These are phyloP conservation scores for Tylopilus intermedius DNA, from an alignment of 768 basidiomycete species.

Conservation along the genomic window DNA sequence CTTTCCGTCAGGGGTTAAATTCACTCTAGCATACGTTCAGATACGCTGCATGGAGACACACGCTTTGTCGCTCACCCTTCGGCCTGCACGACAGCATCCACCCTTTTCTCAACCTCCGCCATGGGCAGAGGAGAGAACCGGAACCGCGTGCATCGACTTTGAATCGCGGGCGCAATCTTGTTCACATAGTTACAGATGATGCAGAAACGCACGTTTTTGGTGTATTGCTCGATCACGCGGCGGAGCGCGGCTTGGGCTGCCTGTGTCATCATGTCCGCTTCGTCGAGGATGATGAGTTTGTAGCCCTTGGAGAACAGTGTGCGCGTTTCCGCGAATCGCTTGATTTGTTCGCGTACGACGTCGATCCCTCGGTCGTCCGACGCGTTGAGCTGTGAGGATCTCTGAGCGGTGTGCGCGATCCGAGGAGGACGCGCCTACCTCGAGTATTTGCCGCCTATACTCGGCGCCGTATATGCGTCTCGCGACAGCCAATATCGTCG, in stretches of 20 bases:
- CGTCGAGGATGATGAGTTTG: constrained; percentile 97
- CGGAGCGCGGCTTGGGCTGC: constrained; percentile 95
- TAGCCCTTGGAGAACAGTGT: constrained; percentile 88
- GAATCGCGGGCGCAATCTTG: constrained; percentile 97
- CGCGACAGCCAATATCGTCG: constrained; percentile 93
- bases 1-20: constrained; percentile 80
- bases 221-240: constrained; percentile 97
- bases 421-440: constrained; percentile 45
- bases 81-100: constrained; percentile 71
- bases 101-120: constrained; percentile 75
- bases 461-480: constrained; percentile 86
- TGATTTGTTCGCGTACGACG: constrained; percentile 97
- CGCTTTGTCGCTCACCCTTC: constrained; percentile 60
- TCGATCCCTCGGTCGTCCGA: constrained; percentile 99
- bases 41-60: neutral
- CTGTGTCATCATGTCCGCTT: constrained; percentile 99
- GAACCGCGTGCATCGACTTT: constrained; percentile 97
- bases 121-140: constrained; percentile 92
- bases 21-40: constrained; percentile 53
- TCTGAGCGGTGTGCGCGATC: neutral
- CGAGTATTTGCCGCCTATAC: constrained; percentile 88
- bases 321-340: constrained; percentile 94
- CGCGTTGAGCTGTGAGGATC: constrained; percentile 72
- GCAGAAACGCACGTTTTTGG: constrained; percentile 97
- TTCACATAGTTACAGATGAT: constrained; percentile 99